Base-by-base conservation (phyloP, 2,329 filamentous ascomycete genomes). In the Malbranchea zuffiana region DNA sequence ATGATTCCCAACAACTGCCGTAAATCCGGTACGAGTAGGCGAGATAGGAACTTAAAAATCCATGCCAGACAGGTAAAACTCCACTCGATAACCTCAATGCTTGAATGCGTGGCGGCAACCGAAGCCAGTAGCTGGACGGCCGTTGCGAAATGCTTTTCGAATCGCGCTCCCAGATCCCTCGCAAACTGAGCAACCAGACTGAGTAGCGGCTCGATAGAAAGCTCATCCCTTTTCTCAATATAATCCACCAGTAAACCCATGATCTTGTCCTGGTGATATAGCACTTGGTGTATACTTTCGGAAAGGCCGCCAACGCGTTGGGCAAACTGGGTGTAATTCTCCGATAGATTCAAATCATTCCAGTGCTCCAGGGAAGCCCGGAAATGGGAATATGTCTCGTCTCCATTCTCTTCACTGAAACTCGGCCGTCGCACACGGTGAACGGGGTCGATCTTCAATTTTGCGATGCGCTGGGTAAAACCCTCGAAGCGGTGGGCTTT, bases 21-120 rank as follows among this genome's bases (percentile, higher is more conserved):
- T 44, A 98, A 63, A 53, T 98, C 83, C 3, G 85, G 80, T 0
- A 90, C 82, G 15, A 98, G 63, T 0, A 96, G 71, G 45, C 84
- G 78, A 2, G 86, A 92, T 4, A 98, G 73, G 54, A 96, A 96
- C 56, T 98, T 98, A 73, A 98, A 95, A 26, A 96, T 69, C 69
- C 92, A 98, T 30, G 90, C 86, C 39, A 98, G 68, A 49, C 84
- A 87, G 8, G 80, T 85, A 62, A 98, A 98, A 34, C 84, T 88
- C 87, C 88, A 96, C 63, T 98, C 90, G 34, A 96, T 83, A n/a
- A 92, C 86, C 45, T 87, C 83, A 17, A 83, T 78, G 52, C 83
- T 80, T 39, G 82, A 71, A 36, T 83, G 76, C 50, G 76, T 81
- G 37, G 78, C 78, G 7, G 86, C 87, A 46, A 96, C 73, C 11